Percentiles rank a stretch among this genome's conserved stretches.
Conservation (phyloP, 495 filamentous ascomycete species). For the Daldinia grandis region DNA sequence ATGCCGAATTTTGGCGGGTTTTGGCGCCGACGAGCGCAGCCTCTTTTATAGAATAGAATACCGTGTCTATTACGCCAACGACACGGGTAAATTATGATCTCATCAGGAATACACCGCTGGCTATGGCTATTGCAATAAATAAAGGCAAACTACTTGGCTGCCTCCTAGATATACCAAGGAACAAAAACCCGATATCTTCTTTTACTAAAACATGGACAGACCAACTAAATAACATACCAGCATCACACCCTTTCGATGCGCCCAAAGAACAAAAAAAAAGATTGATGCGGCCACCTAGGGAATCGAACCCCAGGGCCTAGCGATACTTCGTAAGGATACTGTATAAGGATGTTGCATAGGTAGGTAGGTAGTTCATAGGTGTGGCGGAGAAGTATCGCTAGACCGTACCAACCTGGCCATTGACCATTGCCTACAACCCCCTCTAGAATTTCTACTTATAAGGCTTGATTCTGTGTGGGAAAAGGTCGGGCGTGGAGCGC, state of each 20-base stretch:
- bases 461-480: background rate
- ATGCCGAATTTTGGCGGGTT: no score
- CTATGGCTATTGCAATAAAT: no score
- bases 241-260: background rate
- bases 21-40: no score
- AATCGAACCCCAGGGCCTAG: conserved; percentile 26
- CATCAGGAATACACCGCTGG: no score
- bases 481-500: background rate
- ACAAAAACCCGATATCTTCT: no score
- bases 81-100: no score
- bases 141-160: no score
- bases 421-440: background rate
- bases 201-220: no score
- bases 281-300: conserved; percentile 1
- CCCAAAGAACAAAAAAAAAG: background rate
- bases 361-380: background rate
- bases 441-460: background rate
- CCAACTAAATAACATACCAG: background rate
- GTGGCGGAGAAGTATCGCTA: conserved; percentile 5
- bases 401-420: conserved; percentile 21
- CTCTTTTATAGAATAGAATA: no score
- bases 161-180: no score
- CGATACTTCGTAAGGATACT: background rate
- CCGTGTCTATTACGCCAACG: no score
- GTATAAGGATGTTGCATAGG: background rate